Evolutionary conservation across 192 early-diverging fungal genomes (phyloP), one percentile per base, ranked within the genome.

Genomic region (Funneliformis geosporum): DNA sequence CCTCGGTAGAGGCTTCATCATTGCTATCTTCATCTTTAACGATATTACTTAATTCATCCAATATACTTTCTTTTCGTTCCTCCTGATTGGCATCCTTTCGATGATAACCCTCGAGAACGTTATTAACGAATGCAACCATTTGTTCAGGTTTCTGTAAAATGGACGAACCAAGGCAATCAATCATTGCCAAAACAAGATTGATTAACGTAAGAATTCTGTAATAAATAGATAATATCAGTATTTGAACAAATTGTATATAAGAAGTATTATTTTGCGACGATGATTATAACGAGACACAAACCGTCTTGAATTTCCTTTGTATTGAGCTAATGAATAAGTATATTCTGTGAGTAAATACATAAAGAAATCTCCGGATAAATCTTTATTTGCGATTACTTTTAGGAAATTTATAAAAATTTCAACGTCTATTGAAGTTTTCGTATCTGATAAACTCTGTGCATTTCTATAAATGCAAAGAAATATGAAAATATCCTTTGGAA

Each of bases 271-370:
- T 33, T 33, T 33, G 33, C 33, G 33, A 2, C 33, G 33, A 33
- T 33, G 33, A 33, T 33, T 33, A 2, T 10, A 47, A 61, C 59
- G 38, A 55, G 28, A 65, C 33, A 67, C 72, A 72, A 84, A 90
- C 89, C 79, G 81, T 82, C 85, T 86, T 66, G 89, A 87, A 60
- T 86, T 80, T 62, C 83, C 74, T 9, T 73, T 73, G 27, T 79
- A 69, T 61, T 80, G 84, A 73, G 80, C 75, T 86, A 83, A 80
- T 59, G 90, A 81, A 55, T 86, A 83, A 67, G 86, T 84, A 79
- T 95, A 94, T 65, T 94, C 89, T 59, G 92, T 92, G 64, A 95
- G 76, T 40, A 96, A 80, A 68, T 87, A 87, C 75, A 96, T 86
- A 80, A 95, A 96, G 23, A 96, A 83, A 60, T 91, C 92, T 33